Conservation (phyloP, 1,139 yeast species). For the Pichia sp. region DNA sequence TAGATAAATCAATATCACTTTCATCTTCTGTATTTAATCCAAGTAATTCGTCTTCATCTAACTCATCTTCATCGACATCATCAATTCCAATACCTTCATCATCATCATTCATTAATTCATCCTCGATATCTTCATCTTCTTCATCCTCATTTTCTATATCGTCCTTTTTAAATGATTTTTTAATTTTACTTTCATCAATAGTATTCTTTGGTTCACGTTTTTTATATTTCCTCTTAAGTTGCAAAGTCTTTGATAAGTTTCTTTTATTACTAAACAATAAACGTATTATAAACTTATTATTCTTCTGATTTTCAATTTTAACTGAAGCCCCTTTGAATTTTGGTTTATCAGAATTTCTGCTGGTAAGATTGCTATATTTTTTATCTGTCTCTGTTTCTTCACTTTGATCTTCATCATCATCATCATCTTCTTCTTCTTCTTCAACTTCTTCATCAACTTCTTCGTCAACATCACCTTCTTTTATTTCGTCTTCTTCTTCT, state of each 20-base stretch:
- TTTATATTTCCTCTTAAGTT: not conserved
- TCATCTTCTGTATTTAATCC: conserved; percentile 12
- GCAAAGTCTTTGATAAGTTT: not conserved
- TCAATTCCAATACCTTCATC: conserved; percentile 10
- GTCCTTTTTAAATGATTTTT: not conserved
- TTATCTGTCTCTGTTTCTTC: too few species aligned
- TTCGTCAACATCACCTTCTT: conserved; percentile 27
- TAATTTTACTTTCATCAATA: not conserved
- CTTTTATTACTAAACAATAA: conserved; percentile 1
- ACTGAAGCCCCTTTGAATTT: too few species aligned
- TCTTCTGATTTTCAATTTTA: conserved; percentile 13
- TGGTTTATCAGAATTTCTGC: too few species aligned
- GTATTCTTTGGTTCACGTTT: not conserved
- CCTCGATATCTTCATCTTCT: conserved; percentile 19
- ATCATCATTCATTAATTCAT: conserved; percentile 2
- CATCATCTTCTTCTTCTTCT: conserved; percentile 23
- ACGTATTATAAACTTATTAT: not conserved
- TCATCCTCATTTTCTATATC: conserved; percentile 14
- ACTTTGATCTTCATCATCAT: conserved; percentile 15
- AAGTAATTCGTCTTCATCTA: conserved; percentile 20
- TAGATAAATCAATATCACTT: conserved; percentile 38
- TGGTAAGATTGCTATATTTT: too few species aligned
- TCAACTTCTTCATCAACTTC: conserved; percentile 31
- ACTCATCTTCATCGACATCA: conserved; percentile 11
- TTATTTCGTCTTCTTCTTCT: conserved; percentile 29